phyloP scores from a whole-genome alignment of 805 yeast genomes.

The Candida yuanshanica region DNA sequence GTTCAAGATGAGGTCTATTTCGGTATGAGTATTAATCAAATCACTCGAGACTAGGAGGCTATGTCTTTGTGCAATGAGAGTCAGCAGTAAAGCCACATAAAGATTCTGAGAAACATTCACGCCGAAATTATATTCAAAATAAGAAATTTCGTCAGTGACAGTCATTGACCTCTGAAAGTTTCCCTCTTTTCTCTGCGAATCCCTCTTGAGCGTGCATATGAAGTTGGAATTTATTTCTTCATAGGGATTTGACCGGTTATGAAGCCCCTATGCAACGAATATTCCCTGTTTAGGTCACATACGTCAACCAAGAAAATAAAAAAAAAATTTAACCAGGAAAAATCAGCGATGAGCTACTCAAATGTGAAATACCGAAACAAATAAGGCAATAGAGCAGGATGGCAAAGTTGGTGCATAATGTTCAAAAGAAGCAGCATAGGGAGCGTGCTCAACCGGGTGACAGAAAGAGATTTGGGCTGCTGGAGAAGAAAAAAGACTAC shows the following conservation, averaged over 20 bases:
- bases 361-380: background rate
- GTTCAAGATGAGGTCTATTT: conserved; percentile 13
- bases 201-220: no score
- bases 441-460: conserved; percentile 85
- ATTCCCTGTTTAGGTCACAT: no score
- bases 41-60: conserved; percentile 21
- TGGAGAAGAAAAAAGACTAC: conserved; percentile 91
- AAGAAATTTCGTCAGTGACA: background rate
- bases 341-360: conserved; percentile 1
- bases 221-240: no score
- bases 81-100: background rate
- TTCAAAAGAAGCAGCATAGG: conserved; percentile 93
- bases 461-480: conserved; percentile 71
- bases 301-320: no score
- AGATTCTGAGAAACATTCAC: background rate
- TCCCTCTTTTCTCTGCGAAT: no score
- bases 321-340: no score
- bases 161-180: background rate
- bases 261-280: no score
- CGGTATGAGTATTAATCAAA: conserved; percentile 10
- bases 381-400: conserved; percentile 28
- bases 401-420: conserved; percentile 81
- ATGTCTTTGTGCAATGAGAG: conserved; percentile 21
- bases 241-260: no score
- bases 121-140: background rate